phyloP scores from a whole-genome alignment of 2,329 filamentous ascomycete species.

The Neonectria ditissima region DNA sequence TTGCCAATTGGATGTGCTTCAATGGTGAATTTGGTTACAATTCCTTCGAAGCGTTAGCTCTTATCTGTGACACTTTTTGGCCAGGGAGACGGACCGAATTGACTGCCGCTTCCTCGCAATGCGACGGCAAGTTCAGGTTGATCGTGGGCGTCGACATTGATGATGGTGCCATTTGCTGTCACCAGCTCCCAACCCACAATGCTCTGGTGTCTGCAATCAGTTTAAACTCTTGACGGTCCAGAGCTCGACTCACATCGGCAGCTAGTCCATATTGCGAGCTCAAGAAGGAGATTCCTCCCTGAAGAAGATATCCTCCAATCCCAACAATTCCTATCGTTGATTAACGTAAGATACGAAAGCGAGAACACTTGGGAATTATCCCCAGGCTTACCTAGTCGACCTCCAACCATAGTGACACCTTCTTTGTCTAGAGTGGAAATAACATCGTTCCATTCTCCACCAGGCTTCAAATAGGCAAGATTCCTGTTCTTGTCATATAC shows the following conservation, averaged over 20 bases:
- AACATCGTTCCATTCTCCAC: constrained; percentile 55
- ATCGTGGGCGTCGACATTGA: constrained; percentile 41
- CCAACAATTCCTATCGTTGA: constrained; percentile 42
- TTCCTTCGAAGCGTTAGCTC: constrained; percentile 37
- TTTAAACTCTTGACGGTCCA: neutral
- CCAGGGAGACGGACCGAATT: constrained; percentile 42
- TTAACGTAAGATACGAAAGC: neutral
- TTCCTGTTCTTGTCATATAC: constrained; percentile 49
- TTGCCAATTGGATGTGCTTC: constrained; percentile 48
- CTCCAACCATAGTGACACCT: constrained; percentile 50
- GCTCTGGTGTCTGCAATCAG: constrained; percentile 18
- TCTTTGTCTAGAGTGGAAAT: constrained; percentile 48
- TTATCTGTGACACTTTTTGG: neutral
- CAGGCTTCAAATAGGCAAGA: constrained; percentile 53
- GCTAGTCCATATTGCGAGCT: constrained; percentile 45
- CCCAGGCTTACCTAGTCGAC: constrained; percentile 38
- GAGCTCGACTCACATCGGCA: constrained; percentile 40
- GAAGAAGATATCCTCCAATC: constrained; percentile 44
- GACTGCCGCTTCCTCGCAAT: constrained; percentile 45
- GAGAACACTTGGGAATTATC: neutral
- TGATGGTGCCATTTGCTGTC: constrained; percentile 40
- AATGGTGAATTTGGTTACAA: constrained; percentile 50
- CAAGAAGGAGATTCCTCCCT: constrained; percentile 47
- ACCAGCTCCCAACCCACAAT: constrained; percentile 46
- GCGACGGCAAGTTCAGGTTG: constrained; percentile 44